Conservation (phyloP, 352 stramenopile species). For the Pythium myriotylum region DNA sequence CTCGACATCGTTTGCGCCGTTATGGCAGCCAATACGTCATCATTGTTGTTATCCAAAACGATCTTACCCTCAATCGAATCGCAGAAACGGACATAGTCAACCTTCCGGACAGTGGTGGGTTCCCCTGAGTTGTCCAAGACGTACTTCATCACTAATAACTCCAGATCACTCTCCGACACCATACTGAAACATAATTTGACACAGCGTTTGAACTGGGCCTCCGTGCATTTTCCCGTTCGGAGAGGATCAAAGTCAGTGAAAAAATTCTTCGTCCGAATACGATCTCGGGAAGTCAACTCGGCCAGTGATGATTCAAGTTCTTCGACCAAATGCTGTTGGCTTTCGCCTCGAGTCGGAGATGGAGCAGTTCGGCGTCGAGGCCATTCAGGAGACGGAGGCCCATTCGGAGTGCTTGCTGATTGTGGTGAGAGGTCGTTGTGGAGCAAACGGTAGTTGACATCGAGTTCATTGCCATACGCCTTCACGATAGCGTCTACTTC, state of each 20-base stretch:
- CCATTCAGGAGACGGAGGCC: slow-evolving; percentile 53
- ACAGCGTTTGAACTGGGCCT: slow-evolving; percentile 78
- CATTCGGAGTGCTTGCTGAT: slow-evolving; percentile 27
- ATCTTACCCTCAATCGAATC: slow-evolving; percentile 59
- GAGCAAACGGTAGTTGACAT: slow-evolving; percentile 78
- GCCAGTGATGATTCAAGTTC: slow-evolving; percentile 63
- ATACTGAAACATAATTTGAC: slow-evolving; percentile 76
- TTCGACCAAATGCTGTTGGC: slow-evolving; percentile 34
- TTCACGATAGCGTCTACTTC: slow-evolving; percentile 71
- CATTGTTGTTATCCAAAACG: slow-evolving; percentile 45
- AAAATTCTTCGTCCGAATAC: slow-evolving; percentile 85
- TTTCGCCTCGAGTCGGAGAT: slow-evolving; percentile 5
- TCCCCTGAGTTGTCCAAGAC: slow-evolving; percentile 24
- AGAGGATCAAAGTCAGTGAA: slow-evolving; percentile 85
- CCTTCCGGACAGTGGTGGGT: slow-evolving; percentile 47
- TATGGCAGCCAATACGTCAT: slow-evolving; percentile 56
- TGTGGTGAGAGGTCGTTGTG: slow-evolving; percentile 70
- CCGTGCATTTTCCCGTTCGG: slow-evolving; percentile 71
- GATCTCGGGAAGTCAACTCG: slow-evolving; percentile 62
- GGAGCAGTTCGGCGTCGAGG: slow-evolving; percentile 47
- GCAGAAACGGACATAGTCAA: slow-evolving; percentile 83
- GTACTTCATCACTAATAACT: slow-evolving; percentile 67
- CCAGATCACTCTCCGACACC: slow-evolving; percentile 64
- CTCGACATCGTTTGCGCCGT: slow-evolving; percentile 26
- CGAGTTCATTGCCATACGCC: slow-evolving; percentile 69